Base-by-base conservation (phyloP, 2,329 filamentous ascomycete species). In the Aureobasidium lini region DNA sequence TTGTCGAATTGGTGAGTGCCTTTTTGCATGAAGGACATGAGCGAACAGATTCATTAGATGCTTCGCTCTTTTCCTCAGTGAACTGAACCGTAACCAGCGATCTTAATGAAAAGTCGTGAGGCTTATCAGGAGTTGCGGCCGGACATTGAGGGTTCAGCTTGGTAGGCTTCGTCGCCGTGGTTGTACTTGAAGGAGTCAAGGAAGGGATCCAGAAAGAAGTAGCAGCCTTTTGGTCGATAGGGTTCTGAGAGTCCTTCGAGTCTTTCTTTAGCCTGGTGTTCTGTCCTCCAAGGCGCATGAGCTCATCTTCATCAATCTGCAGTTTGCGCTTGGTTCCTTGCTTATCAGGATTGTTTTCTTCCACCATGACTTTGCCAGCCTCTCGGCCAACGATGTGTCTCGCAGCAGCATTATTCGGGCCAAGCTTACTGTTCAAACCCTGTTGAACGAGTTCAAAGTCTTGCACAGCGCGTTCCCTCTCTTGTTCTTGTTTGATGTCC, bases 171-270 rank as follows among this genome's bases (percentile, higher is more conserved):
- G 80, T 81, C 59, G 74, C 69, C 9, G 15, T 6, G 28, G 42
- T 39, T 3, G 40, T 28, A 15, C 68, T 60, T 0, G 79, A 79
- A 0, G 90, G 90, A 0, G 89, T 95, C 60, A 93, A 82, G 0
- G 88, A 89, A 0, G 91, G 93, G 1, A 93, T 87, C 94, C 93
- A 97, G 75, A 97, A 97, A 0, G 90, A 95, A 0, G 90, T 89
- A 0, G 96, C 62, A 92, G 81, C 47, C 83, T 84, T 63, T 79
- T 85, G 68, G 84, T 83, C 40, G 85, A 85, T 69, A 85, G 88
- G 54, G 79, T 79, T 65, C 2, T 61, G 50, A 60, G 94, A 81
- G 18, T 84, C 84, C 62, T 81, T 84, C 66, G 94, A 81, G 18
- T 84, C 84, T 62, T 81, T 84, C 66, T 86, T 84, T 23, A 87